Evolutionary conservation across 2,329 filamentous ascomycete genomes (phyloP).

Genomic region (Xylariaceae sp.): DNA sequence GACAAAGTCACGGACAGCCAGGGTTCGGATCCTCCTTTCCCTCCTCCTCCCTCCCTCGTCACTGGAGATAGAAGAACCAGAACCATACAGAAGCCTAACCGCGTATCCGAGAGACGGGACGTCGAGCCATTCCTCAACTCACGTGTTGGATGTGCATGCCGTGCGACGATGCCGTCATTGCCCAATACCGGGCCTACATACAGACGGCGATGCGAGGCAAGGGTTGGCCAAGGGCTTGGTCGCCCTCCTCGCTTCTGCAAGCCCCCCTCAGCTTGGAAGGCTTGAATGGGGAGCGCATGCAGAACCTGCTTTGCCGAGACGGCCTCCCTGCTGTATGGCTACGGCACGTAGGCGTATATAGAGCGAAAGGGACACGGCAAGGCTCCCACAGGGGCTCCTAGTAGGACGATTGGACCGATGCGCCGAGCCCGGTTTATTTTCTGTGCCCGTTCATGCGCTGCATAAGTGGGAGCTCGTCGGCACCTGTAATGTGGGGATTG

Average conservation of each 20-base stretch:
- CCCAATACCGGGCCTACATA: constrained; percentile 7
- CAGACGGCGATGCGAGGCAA: constrained; percentile 2
- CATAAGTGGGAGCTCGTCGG: not conserved
- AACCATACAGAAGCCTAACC: no score
- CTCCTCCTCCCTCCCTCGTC: not conserved
- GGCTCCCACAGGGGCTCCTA: not conserved
- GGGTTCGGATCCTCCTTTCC: not conserved
- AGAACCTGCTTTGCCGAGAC: constrained; percentile 10
- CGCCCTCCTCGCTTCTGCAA: constrained; percentile 13
- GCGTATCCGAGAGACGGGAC: not conserved
- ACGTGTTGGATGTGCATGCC: not conserved
- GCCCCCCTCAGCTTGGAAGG: constrained; percentile 3
- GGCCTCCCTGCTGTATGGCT: not conserved
- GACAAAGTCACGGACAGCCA: not conserved
- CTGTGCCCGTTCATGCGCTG: not conserved
- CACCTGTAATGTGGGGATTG: not conserved
- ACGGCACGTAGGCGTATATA: no score
- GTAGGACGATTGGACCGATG: constrained; percentile 5
- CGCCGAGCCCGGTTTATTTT: not conserved
- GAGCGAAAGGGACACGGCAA: no score
- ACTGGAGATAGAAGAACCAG: not conserved
- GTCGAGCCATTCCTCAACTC: not conserved
- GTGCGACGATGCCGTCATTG: constrained; percentile 5
- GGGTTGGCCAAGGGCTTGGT: not conserved
- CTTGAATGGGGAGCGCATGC: constrained; percentile 13